phyloP scores from a whole-genome alignment of 352 stramenopile species.

The Phytophthora sojae region DNA sequence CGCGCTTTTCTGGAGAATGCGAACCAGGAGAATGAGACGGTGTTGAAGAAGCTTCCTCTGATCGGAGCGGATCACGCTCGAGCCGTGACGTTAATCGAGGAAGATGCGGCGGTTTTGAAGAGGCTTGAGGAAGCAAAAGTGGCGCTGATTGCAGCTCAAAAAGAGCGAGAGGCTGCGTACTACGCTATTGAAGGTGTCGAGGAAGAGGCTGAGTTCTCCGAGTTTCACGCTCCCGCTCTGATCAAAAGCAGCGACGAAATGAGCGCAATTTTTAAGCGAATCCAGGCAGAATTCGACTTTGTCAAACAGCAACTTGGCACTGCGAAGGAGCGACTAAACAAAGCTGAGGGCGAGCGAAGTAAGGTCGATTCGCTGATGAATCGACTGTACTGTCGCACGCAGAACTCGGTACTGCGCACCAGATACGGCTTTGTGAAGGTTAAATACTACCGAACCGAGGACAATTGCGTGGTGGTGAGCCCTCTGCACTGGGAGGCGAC shows the following conservation, averaged over 20 bases:
- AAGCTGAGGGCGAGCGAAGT: constrained; percentile 21
- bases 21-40: constrained; percentile 50
- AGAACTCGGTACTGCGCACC: constrained; percentile 50
- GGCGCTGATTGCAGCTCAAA: constrained; percentile 40
- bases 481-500: constrained; percentile 59
- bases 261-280: constrained; percentile 46
- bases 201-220: constrained; percentile 80
- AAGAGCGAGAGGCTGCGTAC: constrained; percentile 53
- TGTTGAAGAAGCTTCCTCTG: constrained; percentile 64
- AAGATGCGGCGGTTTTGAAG: constrained; percentile 47
- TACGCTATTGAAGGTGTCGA: constrained; percentile 73
- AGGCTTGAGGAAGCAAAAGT: constrained; percentile 40
- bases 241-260: constrained; percentile 71
- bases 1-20: constrained; percentile 59
- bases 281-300: constrained; percentile 35
- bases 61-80: constrained; percentile 66
- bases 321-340: constrained; percentile 27
- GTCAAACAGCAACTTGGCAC: constrained; percentile 28
- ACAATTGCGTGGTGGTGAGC: constrained; percentile 57
- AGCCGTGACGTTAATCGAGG: constrained; percentile 46
- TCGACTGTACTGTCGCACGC: constrained; percentile 50
- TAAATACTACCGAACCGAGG: constrained; percentile 58
- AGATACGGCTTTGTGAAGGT: constrained; percentile 59
- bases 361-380: constrained; percentile 40
- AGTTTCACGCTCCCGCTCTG: constrained; percentile 71